These are phyloP conservation scores for Termitomyces sp. DNA, from an alignment of 768 basidiomycete species.

Conservation along the genomic window DNA sequence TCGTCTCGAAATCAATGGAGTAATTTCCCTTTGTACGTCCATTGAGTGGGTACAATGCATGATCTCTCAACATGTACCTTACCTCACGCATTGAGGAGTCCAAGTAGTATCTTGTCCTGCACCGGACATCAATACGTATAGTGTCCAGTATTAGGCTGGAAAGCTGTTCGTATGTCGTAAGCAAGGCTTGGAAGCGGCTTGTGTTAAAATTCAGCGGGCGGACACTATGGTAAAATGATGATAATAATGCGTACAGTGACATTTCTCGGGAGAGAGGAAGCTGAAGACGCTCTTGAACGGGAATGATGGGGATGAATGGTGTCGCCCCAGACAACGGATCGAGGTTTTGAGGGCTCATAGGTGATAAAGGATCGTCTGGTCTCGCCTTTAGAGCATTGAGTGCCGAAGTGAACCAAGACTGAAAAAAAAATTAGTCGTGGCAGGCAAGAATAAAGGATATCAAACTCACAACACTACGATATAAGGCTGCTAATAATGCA, in stretches of 20 bases:
- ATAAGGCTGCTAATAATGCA: conserved; percentile 68
- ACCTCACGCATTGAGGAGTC: conserved; percentile 76
- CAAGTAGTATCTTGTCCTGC: conserved; percentile 76
- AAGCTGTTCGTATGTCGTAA: conserved; percentile 88
- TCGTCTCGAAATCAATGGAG: conserved; percentile 70
- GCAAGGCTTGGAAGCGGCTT: conserved; percentile 87
- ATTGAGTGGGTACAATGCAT: conserved; percentile 6
- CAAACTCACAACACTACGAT: conserved; percentile 76
- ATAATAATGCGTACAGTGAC: conserved; percentile 58
- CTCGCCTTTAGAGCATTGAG: conserved; percentile 61
- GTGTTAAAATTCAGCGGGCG: background rate
- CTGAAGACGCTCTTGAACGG: conserved; percentile 44
- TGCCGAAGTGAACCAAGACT: conserved; percentile 85
- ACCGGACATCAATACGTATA: conserved; percentile 82
- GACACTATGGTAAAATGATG: background rate
- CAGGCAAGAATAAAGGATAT: background rate
- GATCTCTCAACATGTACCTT: conserved; percentile 17
- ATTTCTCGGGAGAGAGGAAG: conserved; percentile 85
- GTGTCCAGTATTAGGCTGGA: conserved; percentile 84
- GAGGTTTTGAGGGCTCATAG: conserved; percentile 41
- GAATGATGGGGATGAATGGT: conserved; percentile 37
- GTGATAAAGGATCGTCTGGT: conserved; percentile 49
- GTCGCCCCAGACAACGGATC: conserved; percentile 48
- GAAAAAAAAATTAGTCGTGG: conserved; percentile 1
- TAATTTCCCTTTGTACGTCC: conserved; percentile 67